Base-by-base conservation (phyloP, 345 rosid genomes). In the Camelina laxa region DNA sequence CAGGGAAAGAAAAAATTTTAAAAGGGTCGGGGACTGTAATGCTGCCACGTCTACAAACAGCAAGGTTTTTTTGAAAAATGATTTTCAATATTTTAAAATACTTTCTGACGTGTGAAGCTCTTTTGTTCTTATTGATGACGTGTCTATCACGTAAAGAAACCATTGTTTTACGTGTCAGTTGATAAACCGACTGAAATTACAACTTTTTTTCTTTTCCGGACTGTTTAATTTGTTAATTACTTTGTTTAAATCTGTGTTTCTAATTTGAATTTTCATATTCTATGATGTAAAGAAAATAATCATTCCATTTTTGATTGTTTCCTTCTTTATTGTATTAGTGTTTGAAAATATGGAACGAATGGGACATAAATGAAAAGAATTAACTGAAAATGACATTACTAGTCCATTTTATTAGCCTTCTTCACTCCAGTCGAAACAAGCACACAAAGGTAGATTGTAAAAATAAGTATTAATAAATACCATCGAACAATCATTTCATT, bases 1-100 rank as follows among this genome's bases (percentile, higher is more conserved):
- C 30, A 70, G 51, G 41, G 21, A 21, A 1, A 0, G 1, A n/a
- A 35, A 19, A n/a, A 35, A 19, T 17, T 16, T 2, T 62, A 42
- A 38, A 5, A 62, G 39, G 24, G 15, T 13, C n/a, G 13, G 31
- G 8, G 21, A 4, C n/a, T 9, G 4, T 9, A 17, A 22, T 13
- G 16, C 16, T 14, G 68, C 22, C 73, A 27, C 78, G 50, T 74
- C 30, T 19, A 33, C 19, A 15, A 17, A 67, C 79, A 50, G 74
- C 47, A 4, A 75, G 67, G 63, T 15, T 42, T 67, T n/a, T 24
- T 24, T 47, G 13, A n/a, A n/a, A n/a, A n/a, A n/a, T n/a, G n/a
- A n/a, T n/a, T 15, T 20, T 55, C 4, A 8, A 30, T 59, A 16
- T 20, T 35, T 42, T 30, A 0, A 15, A 27, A 49, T 44, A n/a